Conservation (phyloP, 768 basidiomycete genomes). For the Mrakia blollopis region DNA sequence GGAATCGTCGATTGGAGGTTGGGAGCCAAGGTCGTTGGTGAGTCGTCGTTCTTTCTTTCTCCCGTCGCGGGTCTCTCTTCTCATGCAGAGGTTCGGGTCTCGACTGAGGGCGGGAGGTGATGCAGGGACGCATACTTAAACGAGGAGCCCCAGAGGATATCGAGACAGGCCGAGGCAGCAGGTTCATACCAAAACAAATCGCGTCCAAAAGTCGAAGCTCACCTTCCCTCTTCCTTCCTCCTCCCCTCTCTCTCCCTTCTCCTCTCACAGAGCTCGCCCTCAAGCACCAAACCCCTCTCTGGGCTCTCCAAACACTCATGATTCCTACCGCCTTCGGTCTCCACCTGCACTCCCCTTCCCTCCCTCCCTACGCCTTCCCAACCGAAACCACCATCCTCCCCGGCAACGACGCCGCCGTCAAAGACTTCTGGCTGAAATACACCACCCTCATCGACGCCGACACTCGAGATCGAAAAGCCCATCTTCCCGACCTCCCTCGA, state of each 20-base stretch:
- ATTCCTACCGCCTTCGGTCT: slow-evolving; percentile 3
- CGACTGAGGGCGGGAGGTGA: too few relatives aligned
- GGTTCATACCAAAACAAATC: not conserved
- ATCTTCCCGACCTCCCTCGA: slow-evolving; percentile 1
- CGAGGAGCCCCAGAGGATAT: too few relatives aligned
- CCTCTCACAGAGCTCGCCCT: not conserved
- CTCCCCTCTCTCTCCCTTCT: not conserved
- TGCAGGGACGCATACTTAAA: too few relatives aligned
- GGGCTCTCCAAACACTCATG: not conserved
- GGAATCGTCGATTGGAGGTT: slow-evolving; percentile 1
- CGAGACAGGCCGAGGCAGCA: not conserved
- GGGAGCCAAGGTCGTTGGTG: not conserved
- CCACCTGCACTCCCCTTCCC: slow-evolving; percentile 14
- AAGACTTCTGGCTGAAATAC: not conserved
- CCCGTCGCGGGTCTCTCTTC: too few relatives aligned
- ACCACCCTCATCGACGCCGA: not conserved
- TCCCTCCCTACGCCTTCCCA: not conserved
- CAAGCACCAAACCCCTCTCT: not conserved
- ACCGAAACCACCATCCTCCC: not conserved
- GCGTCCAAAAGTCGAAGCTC: not conserved
- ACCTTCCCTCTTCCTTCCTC: not conserved
- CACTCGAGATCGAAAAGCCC: not conserved
- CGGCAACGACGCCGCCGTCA: not conserved
- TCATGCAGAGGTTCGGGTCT: too few relatives aligned
- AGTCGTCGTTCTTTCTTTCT: not conserved